Evolutionary conservation across 768 basidiomycete genomes (phyloP), one percentile per base, ranked within the genome.

Genomic region (Sarcodon aspratus): DNA sequence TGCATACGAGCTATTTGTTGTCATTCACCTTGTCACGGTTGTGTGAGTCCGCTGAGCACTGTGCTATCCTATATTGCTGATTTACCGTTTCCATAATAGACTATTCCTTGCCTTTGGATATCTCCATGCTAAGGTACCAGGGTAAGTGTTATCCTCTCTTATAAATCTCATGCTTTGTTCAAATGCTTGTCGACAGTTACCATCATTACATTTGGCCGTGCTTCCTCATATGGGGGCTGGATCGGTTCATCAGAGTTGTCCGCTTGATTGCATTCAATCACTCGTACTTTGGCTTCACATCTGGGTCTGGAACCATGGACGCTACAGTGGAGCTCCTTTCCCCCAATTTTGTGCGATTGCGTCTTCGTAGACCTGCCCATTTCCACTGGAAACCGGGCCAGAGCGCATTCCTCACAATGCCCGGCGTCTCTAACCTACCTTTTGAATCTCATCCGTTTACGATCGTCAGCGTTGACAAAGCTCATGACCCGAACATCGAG

Each of bases 381-480:
- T 74, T 81, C 65, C 65, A 62, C 17, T 76, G 74, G 75, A 55
- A 58, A 5, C 68, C 80, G 0, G 80, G 80, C 7, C 80, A 82
- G 59, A 67, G 69, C 34, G 73, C 68, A 0, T 80, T 71, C 54
- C 62, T 82, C 17, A 68, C 64, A 9, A 62, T 80, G 54, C 77
- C 78, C 4, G 55, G 65, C 1, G 63, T 77, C 6, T 74, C 74
- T 9, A 45, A 47, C 0, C 57, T 68, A 27, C 72, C 73, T 6
- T 68, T 73, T 32, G 75, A 82, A 58, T 61, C 75, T 0, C 80
- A 82, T 51, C 80, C 80, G 1, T 82, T 82, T 61, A 79, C 80
- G 0, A 80, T 82, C 48, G 66, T 75, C 6, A 74, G 64, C n/a
- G 56, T 52, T n/a, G 46, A 54, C 15, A 17, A 36, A 15, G n/a